These are phyloP conservation scores for Tilletia caries DNA, from an alignment of 1,284 basidiomycete genomes.

Conservation along the genomic window DNA sequence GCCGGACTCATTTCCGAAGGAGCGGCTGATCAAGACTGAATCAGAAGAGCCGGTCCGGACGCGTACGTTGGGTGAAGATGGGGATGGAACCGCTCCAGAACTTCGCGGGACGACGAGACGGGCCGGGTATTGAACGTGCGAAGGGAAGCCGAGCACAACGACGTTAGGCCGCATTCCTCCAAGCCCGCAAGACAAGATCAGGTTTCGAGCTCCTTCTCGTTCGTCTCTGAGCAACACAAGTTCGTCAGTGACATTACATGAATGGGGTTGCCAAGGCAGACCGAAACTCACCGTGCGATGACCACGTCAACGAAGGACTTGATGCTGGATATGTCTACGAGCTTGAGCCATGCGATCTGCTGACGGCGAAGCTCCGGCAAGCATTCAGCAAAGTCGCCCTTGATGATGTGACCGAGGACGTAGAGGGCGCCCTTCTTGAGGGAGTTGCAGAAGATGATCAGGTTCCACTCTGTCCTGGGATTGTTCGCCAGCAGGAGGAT, in stretches of 20 bases:
- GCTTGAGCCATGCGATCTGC: constrained; percentile 52
- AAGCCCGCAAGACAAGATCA: constrained; percentile 48
- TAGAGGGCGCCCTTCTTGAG: constrained; percentile 53
- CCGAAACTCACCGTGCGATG: constrained; percentile 36
- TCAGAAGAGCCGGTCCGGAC: background rate
- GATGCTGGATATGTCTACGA: constrained; percentile 51
- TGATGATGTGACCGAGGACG: constrained; percentile 50
- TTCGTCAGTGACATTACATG: background rate
- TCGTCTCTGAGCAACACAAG: constrained; percentile 28
- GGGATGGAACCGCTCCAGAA: background rate
- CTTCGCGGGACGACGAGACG: constrained; percentile 3
- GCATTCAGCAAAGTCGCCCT: constrained; percentile 51
- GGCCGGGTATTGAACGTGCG: constrained; percentile 32
- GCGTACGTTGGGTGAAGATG: background rate
- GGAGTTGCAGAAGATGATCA: constrained; percentile 54
- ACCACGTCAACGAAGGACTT: constrained; percentile 52
- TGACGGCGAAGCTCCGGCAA: constrained; percentile 47
- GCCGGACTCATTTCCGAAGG: background rate
- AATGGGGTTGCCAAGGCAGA: too few species aligned
- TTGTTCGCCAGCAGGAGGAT: constrained; percentile 51
- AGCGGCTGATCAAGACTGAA: background rate
- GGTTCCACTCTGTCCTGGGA: constrained; percentile 50
- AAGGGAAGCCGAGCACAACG: constrained; percentile 50
- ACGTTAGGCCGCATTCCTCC: constrained; percentile 53
- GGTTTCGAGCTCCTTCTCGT: constrained; percentile 48